Evolutionary conservation across 495 filamentous ascomycete genomes (phyloP), one percentile per base, ranked within the genome.

Genomic region (Aspergillus nidulans): DNA sequence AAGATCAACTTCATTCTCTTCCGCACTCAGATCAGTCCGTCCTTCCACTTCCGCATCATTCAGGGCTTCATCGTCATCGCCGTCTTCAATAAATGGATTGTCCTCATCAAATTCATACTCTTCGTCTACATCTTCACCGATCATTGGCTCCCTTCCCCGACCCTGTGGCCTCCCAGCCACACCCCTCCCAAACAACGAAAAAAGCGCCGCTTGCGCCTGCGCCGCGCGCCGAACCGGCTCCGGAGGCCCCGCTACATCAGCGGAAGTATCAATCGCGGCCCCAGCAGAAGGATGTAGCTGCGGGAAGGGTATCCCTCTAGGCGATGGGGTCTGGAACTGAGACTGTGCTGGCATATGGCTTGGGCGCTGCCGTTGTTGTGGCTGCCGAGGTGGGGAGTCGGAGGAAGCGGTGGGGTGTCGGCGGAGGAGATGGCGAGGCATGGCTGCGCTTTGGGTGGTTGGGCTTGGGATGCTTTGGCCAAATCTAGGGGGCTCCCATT

Each of bases 261-360:
- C 19, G 15, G 47, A 55, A 43, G 55, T 64, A 28, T 59, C 58
- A 48, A 64, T 68, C 26, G 48, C 68, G 25, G 41, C 69, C 50
- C 44, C 69, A 49, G 71, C 68, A 6, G 73, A 69, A 0, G 68
- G 65, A 45, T 61, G 69, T n/a, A 62, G 62, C 38, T 68, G 65
- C 7, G 68, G 68, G 40, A 67, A 63, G 3, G 68, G 66, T 36
- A 66, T 69, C 23, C 59, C 63, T 34, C 64, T 63, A 9, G 69
- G 59, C 0, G 69, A 71, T 1, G 73, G 73, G 15, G 73, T 76
- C 13, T 70, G 68, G 59, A 69, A 75, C 50, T 75, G 72, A 0
- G 65, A 44, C 16, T 57, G 53, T 1, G 42, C 49, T 19, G 54
- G 18, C 48, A 41, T 23, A 49, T 61, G 58, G 43, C 49, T 53